Percentiles rank a stretch among this genome's conserved stretches.
These are phyloP conservation scores for Aspergillus novoparasiticus DNA, from an alignment of 2,329 filamentous ascomycete genomes.

Conservation along the genomic window DNA sequence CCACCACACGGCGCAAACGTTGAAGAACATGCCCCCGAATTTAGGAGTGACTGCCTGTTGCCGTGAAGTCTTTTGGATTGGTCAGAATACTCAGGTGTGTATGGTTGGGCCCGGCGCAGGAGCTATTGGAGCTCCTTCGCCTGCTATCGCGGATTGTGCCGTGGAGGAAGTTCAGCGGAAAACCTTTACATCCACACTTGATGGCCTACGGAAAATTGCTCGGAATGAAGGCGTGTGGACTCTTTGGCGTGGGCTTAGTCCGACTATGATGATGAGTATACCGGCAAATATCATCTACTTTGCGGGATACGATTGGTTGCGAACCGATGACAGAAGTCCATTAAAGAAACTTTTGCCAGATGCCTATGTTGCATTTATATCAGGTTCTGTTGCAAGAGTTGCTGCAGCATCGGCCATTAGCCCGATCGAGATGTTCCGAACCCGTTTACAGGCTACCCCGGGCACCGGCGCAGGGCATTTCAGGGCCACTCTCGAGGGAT, in stretches of 20 bases:
- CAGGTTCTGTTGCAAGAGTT: constrained; percentile 75
- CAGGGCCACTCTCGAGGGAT: constrained; percentile 72
- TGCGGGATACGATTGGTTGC: constrained; percentile 94
- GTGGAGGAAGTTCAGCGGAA: constrained; percentile 83
- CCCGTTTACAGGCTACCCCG: constrained; percentile 80
- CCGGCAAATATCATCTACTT: constrained; percentile 98
- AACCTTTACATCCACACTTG: constrained; percentile 86
- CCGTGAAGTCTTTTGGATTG: constrained; percentile 94
- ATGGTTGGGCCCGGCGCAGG: constrained; percentile 59
- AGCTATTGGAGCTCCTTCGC: constrained; percentile 45
- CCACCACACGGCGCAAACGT: constrained; percentile 52
- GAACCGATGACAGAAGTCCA: constrained; percentile 72
- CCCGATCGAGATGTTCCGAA: constrained; percentile 92
- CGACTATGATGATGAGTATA: constrained; percentile 89
- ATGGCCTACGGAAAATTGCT: constrained; percentile 91
- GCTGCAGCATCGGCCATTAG: constrained; percentile 81
- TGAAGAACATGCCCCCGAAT: constrained; percentile 75
- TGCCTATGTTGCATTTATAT: constrained; percentile 75
- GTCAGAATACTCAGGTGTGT: constrained; percentile 79
- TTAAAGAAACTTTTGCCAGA: constrained; percentile 66
- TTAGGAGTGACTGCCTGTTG: constrained; percentile 94
- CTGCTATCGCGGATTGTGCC: constrained; percentile 68
- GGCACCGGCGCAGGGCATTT: constrained; percentile 66
- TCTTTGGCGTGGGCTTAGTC: constrained; percentile 91
- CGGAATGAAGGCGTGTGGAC: constrained; percentile 85